A percentile compares a stretch with the other conserved stretches of the same genome.
Conservation (phyloP, 768 basidiomycete species). For the Xerocomus spinulosus region DNA sequence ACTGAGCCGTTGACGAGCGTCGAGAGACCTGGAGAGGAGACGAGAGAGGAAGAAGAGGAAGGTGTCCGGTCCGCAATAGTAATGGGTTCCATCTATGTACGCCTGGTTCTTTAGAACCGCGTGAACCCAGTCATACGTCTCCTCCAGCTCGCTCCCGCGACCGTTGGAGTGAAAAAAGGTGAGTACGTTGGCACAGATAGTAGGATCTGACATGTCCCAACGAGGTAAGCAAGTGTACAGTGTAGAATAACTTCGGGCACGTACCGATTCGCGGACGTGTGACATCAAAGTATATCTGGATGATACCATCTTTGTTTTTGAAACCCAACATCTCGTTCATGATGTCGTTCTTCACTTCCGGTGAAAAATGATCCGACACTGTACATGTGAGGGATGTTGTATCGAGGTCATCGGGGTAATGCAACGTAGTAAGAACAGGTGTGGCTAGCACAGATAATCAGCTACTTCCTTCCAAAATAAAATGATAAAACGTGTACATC, state of each 20-base stretch:
- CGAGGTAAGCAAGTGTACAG: not conserved
- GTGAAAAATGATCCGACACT: conserved; percentile 10
- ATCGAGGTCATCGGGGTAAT: conserved; percentile 17
- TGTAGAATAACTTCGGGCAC: not conserved
- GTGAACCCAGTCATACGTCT: conserved; percentile 21
- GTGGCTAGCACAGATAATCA: conserved; percentile 7
- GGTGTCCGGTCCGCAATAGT: conserved; percentile 15
- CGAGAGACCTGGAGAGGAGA: conserved; percentile 14
- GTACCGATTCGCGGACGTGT: conserved; percentile 20
- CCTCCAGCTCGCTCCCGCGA: conserved; percentile 12
- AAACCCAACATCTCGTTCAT: conserved; percentile 19
- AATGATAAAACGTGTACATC: conserved; percentile 5
- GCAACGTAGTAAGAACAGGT: conserved; percentile 6
- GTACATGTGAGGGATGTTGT: conserved; percentile 19
- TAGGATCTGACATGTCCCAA: conserved; percentile 7
- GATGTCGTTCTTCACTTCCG: conserved; percentile 17
- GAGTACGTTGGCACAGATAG: conserved; percentile 20
- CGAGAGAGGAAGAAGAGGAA: conserved; percentile 23
- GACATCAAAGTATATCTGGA: conserved; percentile 19
- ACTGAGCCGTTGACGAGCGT: conserved; percentile 12
- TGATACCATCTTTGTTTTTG: conserved; percentile 17
- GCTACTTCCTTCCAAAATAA: not conserved
- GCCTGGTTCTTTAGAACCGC: conserved; percentile 20
- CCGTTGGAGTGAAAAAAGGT: conserved; percentile 19
- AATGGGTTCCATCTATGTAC: conserved; percentile 16